Percentiles rank a stretch among this genome's conserved stretches.
Conservation (phyloP, 179 eudicot species). For the Dionaea muscipula region DNA sequence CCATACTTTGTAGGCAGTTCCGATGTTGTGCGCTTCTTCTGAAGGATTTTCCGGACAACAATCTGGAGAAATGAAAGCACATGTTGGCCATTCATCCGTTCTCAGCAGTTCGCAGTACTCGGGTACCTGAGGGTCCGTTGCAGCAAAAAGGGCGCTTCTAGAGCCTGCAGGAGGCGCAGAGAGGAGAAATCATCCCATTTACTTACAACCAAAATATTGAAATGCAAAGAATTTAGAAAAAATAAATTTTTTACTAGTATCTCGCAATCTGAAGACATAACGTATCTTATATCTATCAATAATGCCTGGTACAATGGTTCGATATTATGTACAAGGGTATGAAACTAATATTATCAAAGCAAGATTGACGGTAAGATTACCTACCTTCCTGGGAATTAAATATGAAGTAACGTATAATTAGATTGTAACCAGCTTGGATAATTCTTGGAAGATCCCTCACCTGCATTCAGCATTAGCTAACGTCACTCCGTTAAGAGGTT, state of each 20-base stretch:
- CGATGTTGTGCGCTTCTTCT: constrained; percentile 73
- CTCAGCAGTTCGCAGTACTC: constrained; percentile 71
- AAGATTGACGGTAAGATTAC: constrained; percentile 5
- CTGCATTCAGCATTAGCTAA: constrained; percentile 27
- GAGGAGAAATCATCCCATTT: too few species aligned
- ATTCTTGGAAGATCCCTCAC: constrained; percentile 88
- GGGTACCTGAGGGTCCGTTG: constrained; percentile 84
- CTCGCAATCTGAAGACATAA: too few species aligned
- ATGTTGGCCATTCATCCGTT: constrained; percentile 87
- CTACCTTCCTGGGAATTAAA: constrained; percentile 85
- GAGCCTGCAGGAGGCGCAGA: constrained; percentile 35
- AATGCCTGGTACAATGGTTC: too few species aligned
- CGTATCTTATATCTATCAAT: too few species aligned
- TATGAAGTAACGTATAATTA: constrained; percentile 77
- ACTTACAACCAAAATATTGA: too few species aligned
- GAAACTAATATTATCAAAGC: too few species aligned
- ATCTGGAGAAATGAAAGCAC: constrained; percentile 74
- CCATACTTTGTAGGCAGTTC: constrained; percentile 61
- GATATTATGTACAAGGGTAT: too few species aligned
- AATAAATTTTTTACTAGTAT: too few species aligned
- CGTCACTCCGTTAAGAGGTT: background rate
- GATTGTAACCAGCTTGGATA: constrained; percentile 62
- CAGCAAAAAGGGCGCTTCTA: constrained; percentile 86
- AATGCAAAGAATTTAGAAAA: background rate
- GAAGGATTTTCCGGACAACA: constrained; percentile 88